Evolutionary conservation across 306 rosid genomes (phyloP), one percentile per base, ranked within the genome.

Genomic region (Luffa acutangula): DNA sequence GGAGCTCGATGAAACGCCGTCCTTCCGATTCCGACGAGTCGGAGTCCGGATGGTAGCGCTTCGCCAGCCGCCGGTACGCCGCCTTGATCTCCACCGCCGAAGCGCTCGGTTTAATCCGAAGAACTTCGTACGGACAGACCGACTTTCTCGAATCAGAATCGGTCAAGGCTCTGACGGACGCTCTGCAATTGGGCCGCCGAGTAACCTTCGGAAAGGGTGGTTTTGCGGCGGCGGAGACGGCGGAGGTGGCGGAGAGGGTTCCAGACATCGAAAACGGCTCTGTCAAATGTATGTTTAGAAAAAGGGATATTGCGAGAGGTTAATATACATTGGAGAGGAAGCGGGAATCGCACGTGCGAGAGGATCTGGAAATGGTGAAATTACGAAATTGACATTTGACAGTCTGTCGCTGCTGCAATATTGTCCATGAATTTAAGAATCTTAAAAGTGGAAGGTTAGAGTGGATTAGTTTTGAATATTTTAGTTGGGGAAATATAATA

Each of bases 21-120:
- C 86, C 91, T 73, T 82, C 90, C 7, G 69, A 56, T 21, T 76
- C 92, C 76, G 86, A 17, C 5, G 82, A 66, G 9, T 9, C 51
- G 17, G 96, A 78, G 21, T 94, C 98, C 11, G 98, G 98, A 15
- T 93, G 91, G 83, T 77, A 84, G 4, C 56, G 51, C 85, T 88
- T 88, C 46, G 91, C 91, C 41, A 88, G 48, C 74, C 25, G 78
- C 78, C 91, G 56, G 51, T 88, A 88, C 62, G 91, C 91, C 41
- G 83, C 3, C 79, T 85, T 88, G 82, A 88, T 88, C 80, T 88
- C 89, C 33, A 60, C 51, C 43, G 9, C 81, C 21, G 91, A 85
- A 0, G 91, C 91, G 77, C 45, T 78, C 18, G 58, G 57, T 39
- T 79, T 75, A 21, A 88, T 82, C 2, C 42, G 79, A 5, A 88